These are phyloP conservation scores for Exophiala xenobiotica DNA, from an alignment of 2,329 filamentous ascomycete species.

Conservation along the genomic window DNA sequence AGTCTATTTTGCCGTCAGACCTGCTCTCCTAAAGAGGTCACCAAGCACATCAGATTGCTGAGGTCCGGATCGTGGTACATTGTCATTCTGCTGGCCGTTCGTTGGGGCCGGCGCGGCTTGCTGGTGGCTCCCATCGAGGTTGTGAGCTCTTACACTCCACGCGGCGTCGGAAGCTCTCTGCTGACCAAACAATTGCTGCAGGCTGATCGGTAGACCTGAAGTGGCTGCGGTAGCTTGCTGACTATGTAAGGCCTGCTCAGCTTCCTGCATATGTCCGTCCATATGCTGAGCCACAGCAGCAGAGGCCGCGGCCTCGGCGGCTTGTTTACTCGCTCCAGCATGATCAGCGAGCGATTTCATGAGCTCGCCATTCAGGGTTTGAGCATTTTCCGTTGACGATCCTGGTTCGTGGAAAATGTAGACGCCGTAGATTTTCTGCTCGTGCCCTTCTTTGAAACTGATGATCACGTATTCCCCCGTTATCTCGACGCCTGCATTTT, in stretches of 20 bases:
- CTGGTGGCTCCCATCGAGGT: constrained; percentile 22
- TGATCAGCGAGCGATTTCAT: constrained; percentile 57
- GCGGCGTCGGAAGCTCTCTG: constrained; percentile 53
- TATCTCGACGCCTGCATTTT: constrained; percentile 64
- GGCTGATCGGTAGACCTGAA: constrained; percentile 54
- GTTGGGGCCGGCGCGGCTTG: not conserved
- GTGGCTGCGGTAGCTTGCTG: constrained; percentile 29
- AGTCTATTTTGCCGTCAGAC: constrained; percentile 33
- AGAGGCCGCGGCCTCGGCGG: constrained; percentile 41
- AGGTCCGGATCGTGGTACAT: constrained; percentile 6
- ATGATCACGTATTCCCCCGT: constrained; percentile 62
- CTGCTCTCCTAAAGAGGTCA: constrained; percentile 45
- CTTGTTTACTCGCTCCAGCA: constrained; percentile 50
- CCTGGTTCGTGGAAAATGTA: constrained; percentile 65
- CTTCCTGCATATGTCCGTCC: constrained; percentile 38
- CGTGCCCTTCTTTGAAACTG: constrained; percentile 39
- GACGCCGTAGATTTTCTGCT: constrained; percentile 54
- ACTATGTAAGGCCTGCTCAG: constrained; percentile 35
- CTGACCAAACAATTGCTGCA: constrained; percentile 56
- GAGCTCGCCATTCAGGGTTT: constrained; percentile 45
- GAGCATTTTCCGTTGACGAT: constrained; percentile 53
- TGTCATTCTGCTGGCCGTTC: not conserved
- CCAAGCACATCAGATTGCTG: constrained; percentile 40
- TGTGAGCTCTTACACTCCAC: constrained; percentile 52
- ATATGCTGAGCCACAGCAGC: constrained; percentile 32